Base-by-base conservation (phyloP, 78 protist species). In the Dictyostelium firmibasis region DNA sequence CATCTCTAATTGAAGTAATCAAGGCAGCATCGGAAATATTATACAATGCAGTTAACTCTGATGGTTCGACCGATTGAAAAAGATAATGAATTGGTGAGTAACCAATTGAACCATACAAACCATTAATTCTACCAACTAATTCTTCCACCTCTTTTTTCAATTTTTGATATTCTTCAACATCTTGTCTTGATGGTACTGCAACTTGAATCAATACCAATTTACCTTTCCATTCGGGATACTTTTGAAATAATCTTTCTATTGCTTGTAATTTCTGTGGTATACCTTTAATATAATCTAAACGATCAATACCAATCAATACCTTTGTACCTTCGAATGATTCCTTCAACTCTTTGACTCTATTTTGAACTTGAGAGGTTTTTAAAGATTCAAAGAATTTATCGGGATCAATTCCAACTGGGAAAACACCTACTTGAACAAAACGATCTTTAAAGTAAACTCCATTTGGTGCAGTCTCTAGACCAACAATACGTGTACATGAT, bases 271-370 rank as follows among this genome's bases (percentile, higher is more conserved):
- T 97, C 25, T 93, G 97, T 20, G 98, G 97, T 41, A 97, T 36
- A 44, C 98, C 99, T 83, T 98, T 98, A 93, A 97, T 97, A 81
- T 96, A 96, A 67, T 98, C 98, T 16, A 98, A 81, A 38, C 98
- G 62, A 83, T 98, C 99, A n/a, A 97, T 91, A 8, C 99, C 99
- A 67, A 97, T 76, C 18, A 98, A 11, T 13, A 95, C 87, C 33
- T 81, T 92, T 41, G 83, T 76, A 18, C 96, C 97, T 14, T 70
- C 70, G 25, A 92, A 85, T 29, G 83, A 47, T 31, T 83, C 20
- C 43, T 83, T 60, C 38, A 96, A 69, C 10, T 93, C 96, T 27
- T 2, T 91, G 47, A 87, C 84, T 78, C 87, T 74, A 31, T 60
- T 57, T 64, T 70, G 18, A 18, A 93, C 87, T n/a, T 85, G 57